Base-by-base conservation (phyloP, 1,284 basidiomycete genomes). In the Tylopilus sp. region DNA sequence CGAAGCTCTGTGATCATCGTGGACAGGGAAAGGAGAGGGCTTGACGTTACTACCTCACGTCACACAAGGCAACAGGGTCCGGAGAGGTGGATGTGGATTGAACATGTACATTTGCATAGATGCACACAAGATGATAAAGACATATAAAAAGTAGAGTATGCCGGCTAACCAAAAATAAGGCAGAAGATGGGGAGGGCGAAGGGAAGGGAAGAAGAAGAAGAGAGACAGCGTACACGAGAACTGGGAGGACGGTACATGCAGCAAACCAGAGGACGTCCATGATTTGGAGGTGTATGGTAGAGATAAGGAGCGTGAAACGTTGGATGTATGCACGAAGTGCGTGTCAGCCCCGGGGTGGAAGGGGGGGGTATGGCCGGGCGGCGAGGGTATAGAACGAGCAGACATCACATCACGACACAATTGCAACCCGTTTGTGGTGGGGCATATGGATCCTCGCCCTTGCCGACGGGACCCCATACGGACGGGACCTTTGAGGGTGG, bases 391-490 rank as follows among this genome's bases (percentile, higher is more conserved):
- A 61, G 45, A 38, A 52, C 51, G 37, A 36, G 41, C 23, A 50
- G 29, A 51, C 55, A 66, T 66, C 62, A 66, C 64, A 66, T 66
- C 53, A 66, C 64, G 31, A 66, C 50, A 46, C 64, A 65, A 57
- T 42, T 57, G 55, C 63, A 65, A 11, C 67, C 61, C 33, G 66
- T 57, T 57, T 63, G 63, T 49, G 56, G 83, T 51, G 87, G 86
- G 49, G 87, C 89, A 67, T 92, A 95, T 41, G 92, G 92, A 66
- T 95, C 92, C 65, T 94, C 89, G 55, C 80, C 79, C 71, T 92
- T 94, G 64, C 79, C 82, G 28, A 93, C 81, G 16, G 89, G 86
- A n/a, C 95, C 94, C 95, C 95, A 97, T 36, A 96, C 86, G 29
- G 86, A 89, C 4, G 92, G 91, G 38, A 92, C 81, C 88, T 90